Evolutionary conservation across 2,329 filamentous ascomycete genomes (phyloP), one percentile per base, ranked within the genome.

Genomic region (Claviceps arundinis): DNA sequence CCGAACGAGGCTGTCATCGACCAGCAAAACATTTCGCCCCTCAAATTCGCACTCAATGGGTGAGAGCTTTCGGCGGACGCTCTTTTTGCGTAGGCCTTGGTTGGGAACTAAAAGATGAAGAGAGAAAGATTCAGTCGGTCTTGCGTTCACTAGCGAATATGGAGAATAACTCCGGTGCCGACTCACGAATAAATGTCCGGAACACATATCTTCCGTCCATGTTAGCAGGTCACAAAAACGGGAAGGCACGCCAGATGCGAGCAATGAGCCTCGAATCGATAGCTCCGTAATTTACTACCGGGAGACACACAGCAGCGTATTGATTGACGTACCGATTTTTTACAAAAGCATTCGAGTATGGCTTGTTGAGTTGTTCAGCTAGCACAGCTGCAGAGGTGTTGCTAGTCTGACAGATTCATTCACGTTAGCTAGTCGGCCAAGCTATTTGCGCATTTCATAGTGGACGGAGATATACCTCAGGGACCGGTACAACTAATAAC

Each of bases 1-100:
- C 7, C 90, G 80, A 4, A 95, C 90, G 54, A 95, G 89, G 60
- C 82, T 88, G 69, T 96, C 91, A 60, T 96, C 91, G 1, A 96
- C 87, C 0, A 97, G 73, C 11, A 89, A 74, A 7, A 97, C 85
- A 54, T 84, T 86, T 60, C 85, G 84, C 58, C 79, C 87, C 53
- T 82, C 75, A 68, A 96, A 96, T 64, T 96, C 89, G 40, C 84
- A 82, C 26, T 83, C 80, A 68, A 96, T 95, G 19, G 90, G 81
- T 55, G 87, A 91, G 41, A 97, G 76, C 71, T 97, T 97, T 48
- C 90, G 81, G 4, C 91, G 84, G 9, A 97, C 89, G 58, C 88
- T 85, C 69, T 91, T 91, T 62, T 93, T 17, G 82, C 78, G 73
- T 54, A 64, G 52, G 30, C 37, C 37, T 50, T 54, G 69, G 86